A percentile compares a stretch with the other conserved stretches of the same genome.
phyloP scores from a whole-genome alignment of 2,329 filamentous ascomycete species.

The Talaromyces albobiverticillius region DNA sequence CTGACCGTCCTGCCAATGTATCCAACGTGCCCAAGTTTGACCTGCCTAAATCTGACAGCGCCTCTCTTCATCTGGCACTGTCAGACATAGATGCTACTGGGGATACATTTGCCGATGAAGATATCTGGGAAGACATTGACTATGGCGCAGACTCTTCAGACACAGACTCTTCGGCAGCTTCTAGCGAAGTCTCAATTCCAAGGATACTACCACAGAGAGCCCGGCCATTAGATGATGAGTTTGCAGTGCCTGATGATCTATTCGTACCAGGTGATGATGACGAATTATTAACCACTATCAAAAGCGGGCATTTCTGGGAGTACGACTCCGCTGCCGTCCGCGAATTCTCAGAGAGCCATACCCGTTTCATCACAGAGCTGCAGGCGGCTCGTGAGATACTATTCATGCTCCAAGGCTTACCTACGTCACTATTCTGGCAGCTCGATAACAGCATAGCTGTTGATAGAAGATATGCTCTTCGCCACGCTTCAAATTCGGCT shows the following conservation, averaged over 20 bases:
- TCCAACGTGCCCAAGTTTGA: conserved; percentile 53
- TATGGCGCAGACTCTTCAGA: conserved; percentile 39
- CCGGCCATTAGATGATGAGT: conserved; percentile 29
- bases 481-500: conserved; percentile 31
- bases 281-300: conserved; percentile 37
- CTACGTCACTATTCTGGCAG: conserved; percentile 66
- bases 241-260: conserved; percentile 31
- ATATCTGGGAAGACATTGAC: conserved; percentile 42
- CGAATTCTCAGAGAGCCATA: conserved; percentile 19
- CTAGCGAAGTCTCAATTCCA: conserved; percentile 30
- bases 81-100: conserved; percentile 74
- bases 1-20: conserved; percentile 73
- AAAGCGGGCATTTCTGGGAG: conserved; percentile 50
- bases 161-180: conserved; percentile 36
- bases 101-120: conserved; percentile 56
- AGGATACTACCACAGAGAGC: conserved; percentile 26
- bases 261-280: conserved; percentile 31
- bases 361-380: conserved; percentile 61
- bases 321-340: conserved; percentile 17
- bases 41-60: neutral
- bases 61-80: conserved; percentile 60
- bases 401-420: conserved; percentile 79
- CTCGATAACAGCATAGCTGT: conserved; percentile 32
- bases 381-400: conserved; percentile 73
- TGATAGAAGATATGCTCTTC: conserved; percentile 35